These are phyloP conservation scores for Detonula confervacea DNA, from an alignment of 352 stramenopile genomes.

Conservation along the genomic window DNA sequence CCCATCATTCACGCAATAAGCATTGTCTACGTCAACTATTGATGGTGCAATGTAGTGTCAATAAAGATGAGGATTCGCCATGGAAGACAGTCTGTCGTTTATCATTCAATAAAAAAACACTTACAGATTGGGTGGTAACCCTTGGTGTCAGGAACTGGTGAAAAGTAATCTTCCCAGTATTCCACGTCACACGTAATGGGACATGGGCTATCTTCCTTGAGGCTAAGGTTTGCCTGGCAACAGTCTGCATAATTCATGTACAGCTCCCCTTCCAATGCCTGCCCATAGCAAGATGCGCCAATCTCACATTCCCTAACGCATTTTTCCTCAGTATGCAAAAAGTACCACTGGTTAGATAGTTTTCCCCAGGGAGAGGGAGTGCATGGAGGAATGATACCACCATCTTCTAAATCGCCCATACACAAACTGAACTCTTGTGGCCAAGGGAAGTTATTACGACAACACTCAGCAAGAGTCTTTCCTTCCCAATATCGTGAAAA, in stretches of 20 bases:
- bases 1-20: too few relatives aligned
- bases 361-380: not conserved
- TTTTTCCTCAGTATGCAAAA: not conserved
- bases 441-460: not conserved
- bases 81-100: not conserved
- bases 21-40: not conserved
- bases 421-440: not conserved
- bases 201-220: not conserved
- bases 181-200: not conserved
- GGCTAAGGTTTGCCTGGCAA: not conserved
- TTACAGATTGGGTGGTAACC: conserved; percentile 1
- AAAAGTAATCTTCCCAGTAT: not conserved
- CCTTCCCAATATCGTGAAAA: not conserved
- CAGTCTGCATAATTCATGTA: not conserved
- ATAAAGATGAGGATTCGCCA: not conserved
- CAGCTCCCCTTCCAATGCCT: not conserved
- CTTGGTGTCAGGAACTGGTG: not conserved
- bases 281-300: not conserved
- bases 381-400: not conserved
- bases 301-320: not conserved
- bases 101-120: not conserved
- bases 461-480: not conserved
- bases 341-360: conserved; percentile 2
- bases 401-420: not conserved
- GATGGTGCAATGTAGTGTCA: too few relatives aligned